Evolutionary conservation across 345 rosid species (phyloP).

Genomic region (Erucastrum elatum): DNA sequence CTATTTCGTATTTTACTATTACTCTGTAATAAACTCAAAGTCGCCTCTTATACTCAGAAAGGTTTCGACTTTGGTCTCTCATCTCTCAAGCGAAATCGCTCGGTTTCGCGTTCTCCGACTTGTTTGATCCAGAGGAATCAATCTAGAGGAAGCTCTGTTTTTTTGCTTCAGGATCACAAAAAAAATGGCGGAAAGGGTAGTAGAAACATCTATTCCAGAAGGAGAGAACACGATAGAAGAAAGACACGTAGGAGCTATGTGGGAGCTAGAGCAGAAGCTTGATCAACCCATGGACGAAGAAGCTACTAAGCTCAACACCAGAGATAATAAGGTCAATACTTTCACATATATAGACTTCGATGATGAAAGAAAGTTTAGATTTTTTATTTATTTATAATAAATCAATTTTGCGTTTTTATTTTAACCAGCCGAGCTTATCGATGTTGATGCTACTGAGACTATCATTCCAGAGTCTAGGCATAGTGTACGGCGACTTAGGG

Average conservation of each 20-base stretch:
- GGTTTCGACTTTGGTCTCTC: conserved; percentile 14
- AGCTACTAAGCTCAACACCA: conserved; percentile 71
- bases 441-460: conserved; percentile 55
- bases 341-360: not conserved
- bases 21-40: conserved; percentile 17
- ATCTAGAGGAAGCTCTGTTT: not conserved
- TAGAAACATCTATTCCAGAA: conserved; percentile 48
- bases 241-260: conserved; percentile 70
- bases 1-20: not conserved
- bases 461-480: conserved; percentile 73
- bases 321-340: conserved; percentile 60
- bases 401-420: not conserved
- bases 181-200: conserved; percentile 57
- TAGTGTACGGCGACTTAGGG: conserved; percentile 78
- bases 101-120: not conserved
- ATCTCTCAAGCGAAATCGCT: not conserved
- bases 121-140: not conserved
- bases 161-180: not conserved
- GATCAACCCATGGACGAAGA: conserved; percentile 99
- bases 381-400: too few relatives aligned
- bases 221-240: conserved; percentile 52
- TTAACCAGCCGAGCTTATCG: conserved; percentile 42
- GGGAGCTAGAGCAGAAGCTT: conserved; percentile 89
- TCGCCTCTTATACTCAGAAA: not conserved
- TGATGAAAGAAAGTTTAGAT: not conserved